Conservation (phyloP, 1,284 basidiomycete species). For the Microbotryum lychnidis-dioicae region DNA sequence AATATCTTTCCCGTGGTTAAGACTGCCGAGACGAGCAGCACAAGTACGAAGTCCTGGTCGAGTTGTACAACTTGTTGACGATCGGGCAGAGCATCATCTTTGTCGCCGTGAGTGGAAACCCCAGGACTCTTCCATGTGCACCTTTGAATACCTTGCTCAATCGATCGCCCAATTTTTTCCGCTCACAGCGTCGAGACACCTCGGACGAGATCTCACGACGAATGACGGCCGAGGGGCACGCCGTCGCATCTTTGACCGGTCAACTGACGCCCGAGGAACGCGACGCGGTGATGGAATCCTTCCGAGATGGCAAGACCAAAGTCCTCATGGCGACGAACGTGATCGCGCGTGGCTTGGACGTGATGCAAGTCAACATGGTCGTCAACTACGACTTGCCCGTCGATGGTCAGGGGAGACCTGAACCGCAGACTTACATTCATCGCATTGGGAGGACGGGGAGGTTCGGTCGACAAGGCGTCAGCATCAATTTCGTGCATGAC, state of each 20-base stretch:
- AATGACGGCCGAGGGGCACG: conserved; percentile 90
- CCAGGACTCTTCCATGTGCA: neutral
- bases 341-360: conserved; percentile 96
- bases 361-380: conserved; percentile 97
- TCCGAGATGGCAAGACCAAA: conserved; percentile 92
- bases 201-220: conserved; percentile 86
- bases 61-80: conserved; percentile 80
- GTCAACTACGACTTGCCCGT: conserved; percentile 85
- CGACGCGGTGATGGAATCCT: conserved; percentile 86
- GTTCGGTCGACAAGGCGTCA: conserved; percentile 88
- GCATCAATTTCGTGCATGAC: conserved; percentile 94
- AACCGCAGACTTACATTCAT: conserved; percentile 96
- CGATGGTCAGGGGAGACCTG: conserved; percentile 57
- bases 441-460: conserved; percentile 94
- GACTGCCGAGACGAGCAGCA: conserved; percentile 60
- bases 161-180: conserved; percentile 31
- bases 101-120: conserved; percentile 57
- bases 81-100: conserved; percentile 98
- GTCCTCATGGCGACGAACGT: conserved; percentile 99
- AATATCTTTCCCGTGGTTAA: neutral
- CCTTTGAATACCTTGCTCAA: conserved; percentile 8
- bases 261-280: conserved; percentile 82
- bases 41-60: conserved; percentile 93
- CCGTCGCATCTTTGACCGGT: conserved; percentile 91
- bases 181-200: conserved; percentile 66